Percentiles rank a stretch among this genome's conserved stretches.
phyloP scores from a whole-genome alignment of 2,329 filamentous ascomycete species.

The Fusarium aywerte region DNA sequence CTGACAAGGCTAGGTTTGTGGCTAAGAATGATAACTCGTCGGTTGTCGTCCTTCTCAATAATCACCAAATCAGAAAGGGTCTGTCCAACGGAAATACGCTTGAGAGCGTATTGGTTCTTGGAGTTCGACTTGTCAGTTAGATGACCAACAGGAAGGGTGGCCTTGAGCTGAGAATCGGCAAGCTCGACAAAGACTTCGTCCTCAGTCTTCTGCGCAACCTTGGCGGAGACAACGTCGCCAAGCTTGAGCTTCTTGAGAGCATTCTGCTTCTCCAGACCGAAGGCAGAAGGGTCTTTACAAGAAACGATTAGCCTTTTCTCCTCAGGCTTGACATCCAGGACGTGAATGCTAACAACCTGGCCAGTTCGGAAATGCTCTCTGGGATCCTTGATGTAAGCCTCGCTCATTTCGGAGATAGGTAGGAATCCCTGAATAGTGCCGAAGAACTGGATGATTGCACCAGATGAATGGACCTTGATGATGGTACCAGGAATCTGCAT shows the following conservation, averaged over 20 bases:
- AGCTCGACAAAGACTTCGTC: conserved; percentile 83
- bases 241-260: conserved; percentile 78
- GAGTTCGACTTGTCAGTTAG: conserved; percentile 84
- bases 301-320: conserved; percentile 82
- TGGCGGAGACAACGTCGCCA: conserved; percentile 80
- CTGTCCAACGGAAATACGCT: conserved; percentile 86
- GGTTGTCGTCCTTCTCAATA: conserved; percentile 84
- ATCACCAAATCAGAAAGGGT: conserved; percentile 84
- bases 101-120: conserved; percentile 80
- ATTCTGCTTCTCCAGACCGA: conserved; percentile 79
- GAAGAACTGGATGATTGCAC: conserved; percentile 94
- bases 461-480: conserved; percentile 79
- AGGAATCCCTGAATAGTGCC: conserved; percentile 85
- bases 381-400: conserved; percentile 91
- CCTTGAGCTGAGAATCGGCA: conserved; percentile 77
- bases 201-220: conserved; percentile 82
- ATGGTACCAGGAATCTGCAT: conserved; percentile 88
- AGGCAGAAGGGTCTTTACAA: conserved; percentile 87
- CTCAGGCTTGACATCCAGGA: conserved; percentile 81
- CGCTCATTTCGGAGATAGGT: conserved; percentile 96
- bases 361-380: conserved; percentile 88
- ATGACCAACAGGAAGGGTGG: conserved; percentile 79
- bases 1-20: conserved; percentile 86
- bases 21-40: conserved; percentile 78
- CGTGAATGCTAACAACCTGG: conserved; percentile 90